These are phyloP conservation scores for Penicillium sp. DNA, from an alignment of 2,329 filamentous ascomycete species.

Conservation along the genomic window DNA sequence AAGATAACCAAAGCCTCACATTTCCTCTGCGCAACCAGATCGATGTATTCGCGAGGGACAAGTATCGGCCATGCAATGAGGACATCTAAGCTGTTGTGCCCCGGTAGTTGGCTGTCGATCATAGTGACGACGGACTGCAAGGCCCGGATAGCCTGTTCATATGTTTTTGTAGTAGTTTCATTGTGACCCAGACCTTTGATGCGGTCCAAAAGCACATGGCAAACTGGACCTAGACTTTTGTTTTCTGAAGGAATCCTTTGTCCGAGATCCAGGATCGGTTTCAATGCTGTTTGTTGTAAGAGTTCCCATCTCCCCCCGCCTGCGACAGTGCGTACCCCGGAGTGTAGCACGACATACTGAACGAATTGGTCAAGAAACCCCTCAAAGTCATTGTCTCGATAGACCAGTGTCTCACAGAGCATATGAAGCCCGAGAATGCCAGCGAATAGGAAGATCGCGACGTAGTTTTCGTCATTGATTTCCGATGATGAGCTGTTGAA, in stretches of 20 bases:
- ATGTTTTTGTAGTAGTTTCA: neutral
- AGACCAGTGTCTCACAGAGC: constrained; percentile 50
- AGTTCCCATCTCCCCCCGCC: constrained; percentile 13
- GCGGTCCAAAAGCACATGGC: constrained; percentile 6
- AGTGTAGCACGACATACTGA: constrained; percentile 28
- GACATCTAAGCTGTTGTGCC: neutral
- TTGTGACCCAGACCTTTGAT: constrained; percentile 11
- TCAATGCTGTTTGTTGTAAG: constrained; percentile 17
- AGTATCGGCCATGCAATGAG: constrained; percentile 31
- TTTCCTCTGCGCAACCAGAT: constrained; percentile 31
- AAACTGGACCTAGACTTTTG: constrained; percentile 5
- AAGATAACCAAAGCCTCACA: constrained; percentile 42
- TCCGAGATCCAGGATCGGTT: constrained; percentile 8
- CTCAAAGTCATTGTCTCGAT: constrained; percentile 42
- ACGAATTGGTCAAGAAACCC: constrained; percentile 31
- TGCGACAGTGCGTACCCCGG: constrained; percentile 25
- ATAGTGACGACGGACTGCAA: constrained; percentile 13
- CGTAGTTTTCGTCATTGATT: constrained; percentile 17
- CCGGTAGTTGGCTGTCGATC: neutral
- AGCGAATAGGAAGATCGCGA: constrained; percentile 27
- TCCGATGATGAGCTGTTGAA: constrained; percentile 14
- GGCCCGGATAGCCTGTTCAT: constrained; percentile 10
- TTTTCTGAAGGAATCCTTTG: neutral
- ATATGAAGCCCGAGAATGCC: constrained; percentile 37
- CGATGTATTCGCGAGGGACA: constrained; percentile 30